Evolutionary conservation across 1,139 yeast species (phyloP), one percentile per base, ranked within the genome.

Genomic region (Candida sp.): DNA sequence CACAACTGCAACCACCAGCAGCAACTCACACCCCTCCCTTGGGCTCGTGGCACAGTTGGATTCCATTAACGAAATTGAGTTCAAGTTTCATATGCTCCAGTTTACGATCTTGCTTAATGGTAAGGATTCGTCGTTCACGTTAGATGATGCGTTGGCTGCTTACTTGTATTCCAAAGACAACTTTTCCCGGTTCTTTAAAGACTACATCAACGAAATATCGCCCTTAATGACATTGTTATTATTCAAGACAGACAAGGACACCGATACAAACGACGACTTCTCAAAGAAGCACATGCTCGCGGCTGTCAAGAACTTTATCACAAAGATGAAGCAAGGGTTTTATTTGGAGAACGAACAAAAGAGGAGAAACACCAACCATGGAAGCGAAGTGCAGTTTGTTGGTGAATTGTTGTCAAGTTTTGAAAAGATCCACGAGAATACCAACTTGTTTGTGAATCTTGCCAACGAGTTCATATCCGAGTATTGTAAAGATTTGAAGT

Each of bases 81-180:
- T 87, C 69, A 78, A 80, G 58, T 73, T 88, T 53, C 92, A 87
- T 66, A 77, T 82, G 62, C 71, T 86, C 26, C 85, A 86, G 59
- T 88, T 80, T 58, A 66, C 71, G 3, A 65, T 80, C 41, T 62
- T 80, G 3, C 72, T 82, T 48, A 70, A 70, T 47, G 72, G 72
- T 1, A 51, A 54, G 4, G 48, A 51, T 3, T 48, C 50, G 27
- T 41, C 56, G 0, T 59, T 59, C 45, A 52, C 58, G 4, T 45
- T 65, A 22, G 70, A 70, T 42, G 62, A 60, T 51, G 71, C 77
- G 0, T 65, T 71, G 38, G 68, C 67, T 8, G 90, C 91, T 1
- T 77, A 83, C 58, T 58, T 70, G 22, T 87, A 86, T 59, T 86
- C 90, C 2, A 79, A 77, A 52, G 69, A 69, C 28, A 70, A 85